Percentiles rank a stretch among this genome's conserved stretches.
Conservation (phyloP, 805 yeast species). For the Torulaspora franciscae region DNA sequence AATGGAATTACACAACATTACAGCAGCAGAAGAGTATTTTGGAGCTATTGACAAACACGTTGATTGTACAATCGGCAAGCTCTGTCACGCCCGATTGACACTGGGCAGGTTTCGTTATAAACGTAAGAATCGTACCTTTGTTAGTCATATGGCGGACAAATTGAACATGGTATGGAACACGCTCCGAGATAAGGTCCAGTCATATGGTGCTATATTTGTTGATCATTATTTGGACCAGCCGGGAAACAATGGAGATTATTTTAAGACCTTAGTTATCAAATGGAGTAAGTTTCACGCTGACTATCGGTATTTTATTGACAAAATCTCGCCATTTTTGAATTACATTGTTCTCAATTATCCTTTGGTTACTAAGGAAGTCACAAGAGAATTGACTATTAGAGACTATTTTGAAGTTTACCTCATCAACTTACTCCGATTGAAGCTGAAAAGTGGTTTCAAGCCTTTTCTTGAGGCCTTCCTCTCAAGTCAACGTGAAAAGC, state of each 20-base stretch:
- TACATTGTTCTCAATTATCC: constrained; percentile 15
- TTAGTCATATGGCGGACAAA: not conserved
- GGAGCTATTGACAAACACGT: not conserved
- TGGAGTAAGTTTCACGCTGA: constrained; percentile 6
- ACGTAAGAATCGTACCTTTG: not conserved
- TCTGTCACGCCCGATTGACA: not conserved
- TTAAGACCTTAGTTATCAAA: not conserved
- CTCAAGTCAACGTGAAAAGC: constrained; percentile 1
- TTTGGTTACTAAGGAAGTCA: constrained; percentile 5
- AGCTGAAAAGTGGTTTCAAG: constrained; percentile 1
- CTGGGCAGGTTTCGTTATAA: not conserved
- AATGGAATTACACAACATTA: not conserved
- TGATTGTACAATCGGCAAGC: not conserved
- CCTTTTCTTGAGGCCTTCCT: constrained; percentile 9
- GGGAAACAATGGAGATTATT: not conserved
- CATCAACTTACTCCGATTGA: constrained; percentile 4
- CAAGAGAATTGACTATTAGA: not conserved
- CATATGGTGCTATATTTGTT: not conserved
- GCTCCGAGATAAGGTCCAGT: constrained; percentile 1
- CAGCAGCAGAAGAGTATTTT: constrained; percentile 1
- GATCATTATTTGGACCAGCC: not conserved
- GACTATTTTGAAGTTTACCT: constrained; percentile 8
- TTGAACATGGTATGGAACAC: constrained; percentile 1
- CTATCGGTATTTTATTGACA: constrained; percentile 1
- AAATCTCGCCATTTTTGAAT: constrained; percentile 13